phyloP scores from a whole-genome alignment of 345 rosid genomes.

The Brassica incana region DNA sequence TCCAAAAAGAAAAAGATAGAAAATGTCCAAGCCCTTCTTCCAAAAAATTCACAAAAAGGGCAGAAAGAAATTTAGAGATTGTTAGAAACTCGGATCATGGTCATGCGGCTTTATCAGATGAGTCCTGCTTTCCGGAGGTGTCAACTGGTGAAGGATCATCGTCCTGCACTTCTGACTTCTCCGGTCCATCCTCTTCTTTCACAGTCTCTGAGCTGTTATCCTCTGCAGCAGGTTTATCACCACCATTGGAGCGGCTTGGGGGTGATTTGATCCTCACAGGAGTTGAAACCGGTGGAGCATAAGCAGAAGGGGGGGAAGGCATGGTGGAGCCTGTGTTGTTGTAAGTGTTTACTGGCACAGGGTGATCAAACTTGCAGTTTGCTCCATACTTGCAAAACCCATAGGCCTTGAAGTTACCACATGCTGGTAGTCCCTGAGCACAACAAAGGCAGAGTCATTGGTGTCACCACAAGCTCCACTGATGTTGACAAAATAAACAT shows the following conservation, averaged over 20 bases:
- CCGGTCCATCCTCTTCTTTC: conserved; percentile 12
- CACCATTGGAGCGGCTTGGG: conserved; percentile 27
- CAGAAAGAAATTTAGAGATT: conserved; percentile 22
- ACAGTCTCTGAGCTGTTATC: conserved; percentile 19
- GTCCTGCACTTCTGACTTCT: conserved; percentile 24
- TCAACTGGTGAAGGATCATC: conserved; percentile 15
- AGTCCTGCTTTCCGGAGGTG: conserved; percentile 11
- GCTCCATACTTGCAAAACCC: conserved; percentile 77
- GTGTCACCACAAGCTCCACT: conserved; percentile 1
- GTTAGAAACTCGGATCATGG: conserved; percentile 25
- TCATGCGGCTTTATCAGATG: conserved; percentile 25
- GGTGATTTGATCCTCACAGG: conserved; percentile 42
- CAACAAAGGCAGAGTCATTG: conserved; percentile 18
- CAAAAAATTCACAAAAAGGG: conserved; percentile 39
- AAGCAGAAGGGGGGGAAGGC: conserved; percentile 40
- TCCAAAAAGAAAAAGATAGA: conserved; percentile 20
- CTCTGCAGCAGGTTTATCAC: conserved; percentile 20
- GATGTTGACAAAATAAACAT: background rate
- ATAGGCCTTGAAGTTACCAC: conserved; percentile 58
- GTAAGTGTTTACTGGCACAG: conserved; percentile 49
- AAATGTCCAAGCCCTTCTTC: conserved; percentile 34
- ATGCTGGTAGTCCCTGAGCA: conserved; percentile 68
- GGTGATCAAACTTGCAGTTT: conserved; percentile 74
- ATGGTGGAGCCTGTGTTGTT: conserved; percentile 44
- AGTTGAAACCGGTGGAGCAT: conserved; percentile 48